Base-by-base conservation (phyloP, 106 monocot species). In the Phalaenopsis aphrodite region DNA sequence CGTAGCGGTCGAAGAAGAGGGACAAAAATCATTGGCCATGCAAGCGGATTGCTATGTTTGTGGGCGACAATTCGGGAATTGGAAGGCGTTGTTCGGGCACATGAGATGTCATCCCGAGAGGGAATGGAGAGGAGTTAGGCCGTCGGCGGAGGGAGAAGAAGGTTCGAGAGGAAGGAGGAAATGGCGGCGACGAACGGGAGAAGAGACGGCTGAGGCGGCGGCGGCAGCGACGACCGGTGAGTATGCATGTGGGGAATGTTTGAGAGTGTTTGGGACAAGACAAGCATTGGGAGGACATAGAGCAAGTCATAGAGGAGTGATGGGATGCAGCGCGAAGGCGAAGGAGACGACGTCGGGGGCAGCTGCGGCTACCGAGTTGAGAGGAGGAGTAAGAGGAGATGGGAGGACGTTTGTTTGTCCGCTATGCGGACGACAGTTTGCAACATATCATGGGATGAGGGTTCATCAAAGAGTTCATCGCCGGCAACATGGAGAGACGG, bases 271-370 rank as follows among this genome's bases (percentile, higher is more conserved):
- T 30, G 12, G 9, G 0, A 76, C 48, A 4, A 76, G 49, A 7
- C 76, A 76, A 24, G 76, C 76, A 4, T 5, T 76, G 48, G 76
- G 76, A 12, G 76, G 76, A 11, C 76, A 76, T n/a, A 47, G 76
- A 36, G 76, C 76, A 1, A 76, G 76, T 46, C 76, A 76, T 5
- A 47, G 76, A 30, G 76, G 76, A n/a, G 76, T 76, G 24, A 76
- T 76, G 23, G 76, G 76, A 3, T 76, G 76, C 49, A 76, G 52
- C 10, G 49, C 76, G 3, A 76, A 42, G 52, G 76, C 76, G 8
- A 76, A 76, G 49, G 52, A 49, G 47, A 30, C 49, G 24, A 76
- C 76, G 2, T 1, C 21, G 24, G 21, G 12, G 11, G 21, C 49
- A 3, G 17, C 43, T 2, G 43, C 42, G 19, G 43, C 43, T 4